Evolutionary conservation across 2,329 filamentous ascomycete species (phyloP).

Genomic region (Cryoendolithus antarcticus): DNA sequence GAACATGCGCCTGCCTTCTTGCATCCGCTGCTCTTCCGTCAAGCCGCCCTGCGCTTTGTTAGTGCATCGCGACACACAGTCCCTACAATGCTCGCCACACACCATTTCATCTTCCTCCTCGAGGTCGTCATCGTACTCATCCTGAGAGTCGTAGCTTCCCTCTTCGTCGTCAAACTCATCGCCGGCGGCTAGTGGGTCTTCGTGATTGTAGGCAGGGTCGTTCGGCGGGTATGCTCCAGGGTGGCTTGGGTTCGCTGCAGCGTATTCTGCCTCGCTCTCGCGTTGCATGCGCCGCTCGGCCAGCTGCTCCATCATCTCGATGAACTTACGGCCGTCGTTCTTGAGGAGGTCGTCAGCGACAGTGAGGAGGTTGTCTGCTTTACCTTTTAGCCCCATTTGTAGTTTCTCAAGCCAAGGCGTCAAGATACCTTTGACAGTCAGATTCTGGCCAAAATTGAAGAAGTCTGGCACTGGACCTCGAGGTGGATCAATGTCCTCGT

Average conservation of each 20-base stretch:
- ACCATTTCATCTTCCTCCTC: slow-evolving; percentile 53
- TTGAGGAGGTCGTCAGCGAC: slow-evolving; percentile 97
- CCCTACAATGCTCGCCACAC: slow-evolving; percentile 6
- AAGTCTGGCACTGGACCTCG: slow-evolving; percentile 68
- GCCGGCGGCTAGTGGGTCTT: slow-evolving; percentile 60
- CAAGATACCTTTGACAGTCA: slow-evolving; percentile 72
- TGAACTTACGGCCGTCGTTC: slow-evolving; percentile 98
- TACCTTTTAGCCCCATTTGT: slow-evolving; percentile 24
- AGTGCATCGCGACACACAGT: slow-evolving; percentile 19
- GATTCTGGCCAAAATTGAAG: slow-evolving; percentile 93
- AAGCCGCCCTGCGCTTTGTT: slow-evolving; percentile 62
- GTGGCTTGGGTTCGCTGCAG: slow-evolving; percentile 47
- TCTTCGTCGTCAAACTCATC: slow-evolving; percentile 71
- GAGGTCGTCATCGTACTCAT: slow-evolving; percentile 49
- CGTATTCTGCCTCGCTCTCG: slow-evolving; percentile 74
- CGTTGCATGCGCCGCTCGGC: slow-evolving; percentile 94
- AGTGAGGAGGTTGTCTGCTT: slow-evolving; percentile 86
- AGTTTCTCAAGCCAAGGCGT: slow-evolving; percentile 24
- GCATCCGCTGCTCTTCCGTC: slow-evolving; percentile 98
- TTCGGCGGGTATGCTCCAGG: slow-evolving; percentile 29
- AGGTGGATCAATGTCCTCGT: slow-evolving; percentile 52
- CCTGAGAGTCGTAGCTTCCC: slow-evolving; percentile 48
- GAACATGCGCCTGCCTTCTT: slow-evolving; percentile 96
- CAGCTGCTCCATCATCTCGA: slow-evolving; percentile 99
- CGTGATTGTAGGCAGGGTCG: slow-evolving; percentile 45